Conservation (phyloP, 108 stramenopile genomes). For the Halocafeteria seosinensis region DNA sequence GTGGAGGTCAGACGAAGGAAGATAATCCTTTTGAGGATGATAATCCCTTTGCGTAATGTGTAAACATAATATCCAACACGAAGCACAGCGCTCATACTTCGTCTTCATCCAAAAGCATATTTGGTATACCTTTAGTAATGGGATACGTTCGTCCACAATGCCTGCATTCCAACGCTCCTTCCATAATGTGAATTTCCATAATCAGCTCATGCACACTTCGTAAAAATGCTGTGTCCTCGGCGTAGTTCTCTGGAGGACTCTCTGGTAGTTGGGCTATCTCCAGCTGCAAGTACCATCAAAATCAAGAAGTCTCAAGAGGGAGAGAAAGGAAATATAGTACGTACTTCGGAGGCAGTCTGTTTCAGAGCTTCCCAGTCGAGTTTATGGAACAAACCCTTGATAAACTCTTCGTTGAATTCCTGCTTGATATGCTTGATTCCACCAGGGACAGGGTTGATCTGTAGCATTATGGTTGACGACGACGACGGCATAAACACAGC, state of each 20-base stretch:
- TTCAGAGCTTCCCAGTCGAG: slow-evolving; percentile 9
- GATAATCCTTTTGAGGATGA: too few relatives aligned
- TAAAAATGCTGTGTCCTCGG: slow-evolving; percentile 12
- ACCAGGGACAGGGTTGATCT: neutral
- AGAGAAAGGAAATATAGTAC: too few relatives aligned
- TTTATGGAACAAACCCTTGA: neutral
- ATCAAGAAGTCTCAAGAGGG: too few relatives aligned
- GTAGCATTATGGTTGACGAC: too few relatives aligned
- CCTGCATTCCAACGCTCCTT: slow-evolving; percentile 66
- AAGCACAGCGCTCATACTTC: too few relatives aligned
- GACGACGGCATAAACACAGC: too few relatives aligned
- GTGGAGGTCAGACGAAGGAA: too few relatives aligned
- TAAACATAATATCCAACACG: too few relatives aligned
- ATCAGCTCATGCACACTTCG: slow-evolving; percentile 12
- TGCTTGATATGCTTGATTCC: neutral
- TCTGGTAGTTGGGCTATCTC: slow-evolving; percentile 11
- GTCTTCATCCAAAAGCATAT: slow-evolving; percentile 93
- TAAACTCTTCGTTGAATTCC: slow-evolving; percentile 1
- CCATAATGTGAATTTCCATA: slow-evolving; percentile 59
- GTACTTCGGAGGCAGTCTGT: neutral
- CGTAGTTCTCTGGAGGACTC: neutral
- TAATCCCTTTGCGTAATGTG: too few relatives aligned
- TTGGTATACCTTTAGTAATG: slow-evolving; percentile 75
- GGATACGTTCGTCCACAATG: slow-evolving; percentile 70
- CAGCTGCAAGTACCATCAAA: slow-evolving; percentile 2